Evolutionary conservation across 2,329 filamentous ascomycete genomes (phyloP), one percentile per base, ranked within the genome.

Genomic region (Nigrospora osmanthi): DNA sequence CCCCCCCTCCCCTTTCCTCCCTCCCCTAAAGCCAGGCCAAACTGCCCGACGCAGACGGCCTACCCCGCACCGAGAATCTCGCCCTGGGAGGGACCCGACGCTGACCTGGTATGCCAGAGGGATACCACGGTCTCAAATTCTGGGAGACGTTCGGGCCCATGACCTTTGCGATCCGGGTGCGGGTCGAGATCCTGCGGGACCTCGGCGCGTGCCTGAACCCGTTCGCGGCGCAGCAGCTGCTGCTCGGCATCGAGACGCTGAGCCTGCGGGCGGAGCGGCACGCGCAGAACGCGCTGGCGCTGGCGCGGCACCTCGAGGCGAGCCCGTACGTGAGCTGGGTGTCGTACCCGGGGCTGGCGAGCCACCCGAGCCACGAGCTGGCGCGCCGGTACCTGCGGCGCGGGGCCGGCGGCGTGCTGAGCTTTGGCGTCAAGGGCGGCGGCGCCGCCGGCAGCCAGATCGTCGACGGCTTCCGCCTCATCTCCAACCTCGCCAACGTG

Each of bases 401-500:
- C 49, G 91, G 91, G 9, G 93, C 85, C 57, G 91, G 91, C 41
- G 90, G 93, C 57, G 90, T 98, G 15, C 67, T 98, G 51, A 94
- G 87, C 56, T 93, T 98, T 56, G 93, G 93, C 43, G 85, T 96
- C 49, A 95, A 94, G 71, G 90, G 91, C 3, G 89, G 87, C 48
- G 87, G 80, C 49, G 74, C 70, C n/a, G 89, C 86, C 14, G 91
- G 93, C 49, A 86, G 81, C 63, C 82, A 89, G 66, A 81, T 97
- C 31, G 93, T 97, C 43, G 93, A 98, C 67, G 82, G 82, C 55
- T 94, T 98, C 73, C 93, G 94, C 76, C 70, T 98, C 54, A 89
- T 97, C 57, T 95, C 89, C 15, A 96, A 97, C 68, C 72, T 97
- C 54, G 93, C 93, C 47, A 98, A 98, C 62, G 90, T 97, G 28